phyloP scores from a whole-genome alignment of 805 yeast genomes.

The Groenewaldozyma salmanticensis region DNA sequence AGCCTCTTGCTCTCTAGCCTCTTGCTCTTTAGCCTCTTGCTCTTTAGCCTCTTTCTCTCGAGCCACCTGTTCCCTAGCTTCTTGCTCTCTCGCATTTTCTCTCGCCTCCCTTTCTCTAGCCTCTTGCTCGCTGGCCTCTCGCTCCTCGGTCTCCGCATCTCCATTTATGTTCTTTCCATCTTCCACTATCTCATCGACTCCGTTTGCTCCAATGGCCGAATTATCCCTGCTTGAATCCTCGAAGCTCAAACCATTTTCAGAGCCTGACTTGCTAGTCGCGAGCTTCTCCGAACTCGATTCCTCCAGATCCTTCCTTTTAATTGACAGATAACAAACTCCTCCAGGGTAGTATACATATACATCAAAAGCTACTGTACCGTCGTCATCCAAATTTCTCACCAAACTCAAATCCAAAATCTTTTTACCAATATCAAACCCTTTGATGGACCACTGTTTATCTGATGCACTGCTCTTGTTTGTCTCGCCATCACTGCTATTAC shows the following conservation, averaged over 20 bases:
- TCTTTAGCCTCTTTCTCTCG: background rate
- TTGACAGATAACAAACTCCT: slow-evolving; percentile 14
- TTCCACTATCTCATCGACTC: background rate
- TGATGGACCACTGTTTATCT: background rate
- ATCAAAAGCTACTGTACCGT: slow-evolving; percentile 9
- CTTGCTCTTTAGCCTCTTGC: background rate
- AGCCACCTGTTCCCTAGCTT: background rate
- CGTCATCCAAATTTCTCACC: slow-evolving; percentile 10
- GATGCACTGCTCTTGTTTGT: background rate
- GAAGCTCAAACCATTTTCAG: background rate
- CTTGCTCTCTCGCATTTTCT: background rate
- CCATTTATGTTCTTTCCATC: no score
- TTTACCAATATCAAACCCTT: slow-evolving; percentile 2
- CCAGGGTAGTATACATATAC: slow-evolving; percentile 13
- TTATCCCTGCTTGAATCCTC: background rate
- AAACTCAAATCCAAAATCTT: slow-evolving; percentile 8
- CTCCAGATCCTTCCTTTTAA: slow-evolving; percentile 6
- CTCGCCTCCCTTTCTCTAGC: background rate
- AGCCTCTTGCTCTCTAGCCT: no score
- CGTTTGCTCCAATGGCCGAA: background rate
- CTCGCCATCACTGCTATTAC: background rate
- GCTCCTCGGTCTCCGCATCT: background rate
- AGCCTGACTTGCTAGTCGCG: background rate
- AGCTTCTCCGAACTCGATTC: background rate
- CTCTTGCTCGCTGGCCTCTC: no score